phyloP scores from a whole-genome alignment of 805 yeast genomes.

The Priceomyces haplophilus region DNA sequence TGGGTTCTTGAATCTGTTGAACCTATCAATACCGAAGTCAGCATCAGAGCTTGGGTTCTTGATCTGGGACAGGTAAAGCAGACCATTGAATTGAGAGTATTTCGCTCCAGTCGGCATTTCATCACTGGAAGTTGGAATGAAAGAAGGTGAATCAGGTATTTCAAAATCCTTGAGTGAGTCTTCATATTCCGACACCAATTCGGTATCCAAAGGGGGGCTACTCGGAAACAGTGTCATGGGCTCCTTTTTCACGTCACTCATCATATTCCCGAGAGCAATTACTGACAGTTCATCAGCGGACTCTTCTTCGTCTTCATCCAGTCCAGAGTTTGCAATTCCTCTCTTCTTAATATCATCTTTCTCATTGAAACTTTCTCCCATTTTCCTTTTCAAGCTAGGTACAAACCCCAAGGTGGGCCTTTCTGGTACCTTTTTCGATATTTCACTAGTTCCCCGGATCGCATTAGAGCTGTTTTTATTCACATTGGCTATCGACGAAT shows the following conservation, averaged over 20 bases:
- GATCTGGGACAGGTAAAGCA: not conserved
- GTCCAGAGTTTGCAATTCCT: conserved; percentile 19
- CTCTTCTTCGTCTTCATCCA: conserved; percentile 13
- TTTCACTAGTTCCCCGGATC: not conserved
- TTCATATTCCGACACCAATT: conserved; percentile 30
- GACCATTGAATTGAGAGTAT: conserved; percentile 1
- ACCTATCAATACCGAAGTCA: conserved; percentile 51
- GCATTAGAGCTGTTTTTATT: conserved; percentile 7
- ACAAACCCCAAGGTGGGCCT: conserved; percentile 20
- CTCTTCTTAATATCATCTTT: conserved; percentile 38
- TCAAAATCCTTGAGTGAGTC: conserved; percentile 17
- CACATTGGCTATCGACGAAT: conserved; percentile 22
- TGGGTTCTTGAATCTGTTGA: conserved; percentile 36
- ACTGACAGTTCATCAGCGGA: conserved; percentile 12
- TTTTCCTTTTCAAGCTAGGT: conserved; percentile 38
- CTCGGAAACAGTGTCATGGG: conserved; percentile 26
- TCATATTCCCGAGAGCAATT: conserved; percentile 2
- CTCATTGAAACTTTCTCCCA: conserved; percentile 44
- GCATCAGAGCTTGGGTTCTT: conserved; percentile 31
- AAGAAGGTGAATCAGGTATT: conserved; percentile 29
- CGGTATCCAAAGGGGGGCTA: conserved; percentile 38
- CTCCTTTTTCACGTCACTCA: not conserved
- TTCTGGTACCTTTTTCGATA: conserved; percentile 5
- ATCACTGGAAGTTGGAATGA: conserved; percentile 7
- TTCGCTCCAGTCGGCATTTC: not conserved